Conservation (phyloP, 164 flowering plant genomes). For the Santalum album region DNA sequence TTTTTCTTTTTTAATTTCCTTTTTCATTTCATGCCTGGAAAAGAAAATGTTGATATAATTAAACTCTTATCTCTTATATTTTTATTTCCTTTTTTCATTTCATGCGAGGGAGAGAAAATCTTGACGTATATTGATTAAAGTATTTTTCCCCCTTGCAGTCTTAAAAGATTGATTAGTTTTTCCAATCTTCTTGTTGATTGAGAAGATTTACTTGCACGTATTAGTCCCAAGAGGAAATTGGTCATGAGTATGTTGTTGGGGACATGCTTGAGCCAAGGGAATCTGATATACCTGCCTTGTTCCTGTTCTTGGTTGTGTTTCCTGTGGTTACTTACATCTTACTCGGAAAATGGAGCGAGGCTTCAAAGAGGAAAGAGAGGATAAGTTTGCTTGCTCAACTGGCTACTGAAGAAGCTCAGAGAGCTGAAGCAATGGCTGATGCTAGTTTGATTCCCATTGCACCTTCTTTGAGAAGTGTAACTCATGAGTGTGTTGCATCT, state of each 20-base stretch:
- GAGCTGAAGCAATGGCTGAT: slow-evolving; percentile 39
- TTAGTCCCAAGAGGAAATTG: slow-evolving; percentile 21
- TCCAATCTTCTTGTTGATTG: slow-evolving; percentile 6
- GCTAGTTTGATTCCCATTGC: slow-evolving; percentile 27
- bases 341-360: slow-evolving; percentile 84
- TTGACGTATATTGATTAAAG: neutral
- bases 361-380: slow-evolving; percentile 54
- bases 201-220: slow-evolving; percentile 12
- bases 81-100: too few relatives aligned
- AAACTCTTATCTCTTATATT: too few relatives aligned
- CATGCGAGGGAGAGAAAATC: too few relatives aligned
- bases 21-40: neutral
- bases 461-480: neutral
- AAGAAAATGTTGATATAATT: too few relatives aligned
- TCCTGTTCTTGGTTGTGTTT: slow-evolving; percentile 68
- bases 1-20: too few relatives aligned
- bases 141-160: neutral
- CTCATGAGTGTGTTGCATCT: slow-evolving; percentile 9
- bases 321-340: slow-evolving; percentile 68
- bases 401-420: slow-evolving; percentile 58
- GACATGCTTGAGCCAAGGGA: slow-evolving; percentile 93
- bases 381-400: slow-evolving; percentile 57
- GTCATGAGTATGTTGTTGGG: slow-evolving; percentile 66
- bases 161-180: neutral
- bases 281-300: slow-evolving; percentile 65